Base-by-base conservation (phyloP, 2,329 filamentous ascomycete species). In the Blastomyces emzantsi region DNA sequence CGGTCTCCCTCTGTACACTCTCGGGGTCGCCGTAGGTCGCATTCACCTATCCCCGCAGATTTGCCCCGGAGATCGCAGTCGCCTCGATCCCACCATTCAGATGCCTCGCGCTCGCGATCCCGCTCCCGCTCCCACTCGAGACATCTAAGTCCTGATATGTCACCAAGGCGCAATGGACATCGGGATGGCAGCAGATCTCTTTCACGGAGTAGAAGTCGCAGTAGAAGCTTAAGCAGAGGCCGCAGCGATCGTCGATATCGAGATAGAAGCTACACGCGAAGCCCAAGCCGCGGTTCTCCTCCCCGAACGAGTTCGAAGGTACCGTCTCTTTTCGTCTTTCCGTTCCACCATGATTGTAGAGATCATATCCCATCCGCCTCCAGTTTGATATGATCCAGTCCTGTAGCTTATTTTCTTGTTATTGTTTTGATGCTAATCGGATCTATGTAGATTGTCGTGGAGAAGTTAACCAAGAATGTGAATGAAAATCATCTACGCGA, bases 381-480 rank as follows among this genome's bases (percentile, higher is more conserved):
- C n/a, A 30, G 41, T 7, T 47, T 28, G 47, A 60, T 49, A 30
- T 49, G 33, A 60, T 7, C 63, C 13, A 13, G 39, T n/a, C 54
- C 54, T 47, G 25, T 7, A 15, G 13, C 15, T 51, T 49, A 45
- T 51, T 60, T 15, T 60, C n/a, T 1, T 25, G 17, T 41, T 22
- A n/a, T 6, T n/a, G 8, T 36, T 33, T 49, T 47, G 43, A 60
- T 28, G 19, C 60, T 61, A 41, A 61, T 54, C 8, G 33, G 49
- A 15, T 33, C 39, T 39, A 25, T 51, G 13, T 70, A 97, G 90
- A 92, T 99, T 73, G 91, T 99, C 22, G 89, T 99, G 57, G 94
- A 99, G 76, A 92, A 95, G 67, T 82, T 99, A 72, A 96, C 93
- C 3, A 96, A 95, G 76, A 97, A 96, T 72, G 88, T 99, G 69